Base-by-base conservation (phyloP, 1,139 yeast genomes). In the Blastobotrys indianensis region DNA sequence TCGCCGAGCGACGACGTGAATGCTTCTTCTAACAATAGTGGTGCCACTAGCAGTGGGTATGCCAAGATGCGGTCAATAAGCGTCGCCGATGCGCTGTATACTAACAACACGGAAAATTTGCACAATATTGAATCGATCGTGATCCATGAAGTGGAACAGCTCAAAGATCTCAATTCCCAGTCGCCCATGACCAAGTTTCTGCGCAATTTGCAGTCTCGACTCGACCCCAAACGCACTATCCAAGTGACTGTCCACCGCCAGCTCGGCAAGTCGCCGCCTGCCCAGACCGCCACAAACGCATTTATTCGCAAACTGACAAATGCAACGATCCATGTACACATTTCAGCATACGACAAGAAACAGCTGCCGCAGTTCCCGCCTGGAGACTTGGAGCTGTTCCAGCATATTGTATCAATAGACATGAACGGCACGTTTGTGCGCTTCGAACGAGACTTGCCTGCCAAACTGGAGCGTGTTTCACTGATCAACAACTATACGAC, bases 351-450 rank as follows among this genome's bases (percentile, higher is more conserved):
- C 13, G 37, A 36, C 25, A 20, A 20, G 7, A 20, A 20, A n/a
- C 40, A 34, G 11, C 45, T 29, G 25, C 13, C 39, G 3, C 34
- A 41, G 29, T 41, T 41, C 23, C 45, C 45, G 8, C 45, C 45
- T n/a, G 45, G 45, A 4, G 45, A 41, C 29, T 31, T 41, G 40
- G 45, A 41, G 23, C 36, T 41, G n/a, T 41, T 41, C 32, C 28
- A 30, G 13, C 10, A 9, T 13, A 34, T 41, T 11, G 40, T 30
- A 3, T 36, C 40, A 20, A n/a, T 41, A 3, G 31, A 41, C n/a
- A 29, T 41, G 40, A 16, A 33, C 11, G 39, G 34, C 3, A 32
- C 45, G n/a, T 41, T 41, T 36, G 23, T 36, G 4, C 34, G 45
- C 20, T 41, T 41, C 20, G 45, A 41, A 9, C 35, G 37, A 13